These are phyloP conservation scores for Penicillium silybi DNA, from an alignment of 495 filamentous ascomycete genomes.

Conservation along the genomic window DNA sequence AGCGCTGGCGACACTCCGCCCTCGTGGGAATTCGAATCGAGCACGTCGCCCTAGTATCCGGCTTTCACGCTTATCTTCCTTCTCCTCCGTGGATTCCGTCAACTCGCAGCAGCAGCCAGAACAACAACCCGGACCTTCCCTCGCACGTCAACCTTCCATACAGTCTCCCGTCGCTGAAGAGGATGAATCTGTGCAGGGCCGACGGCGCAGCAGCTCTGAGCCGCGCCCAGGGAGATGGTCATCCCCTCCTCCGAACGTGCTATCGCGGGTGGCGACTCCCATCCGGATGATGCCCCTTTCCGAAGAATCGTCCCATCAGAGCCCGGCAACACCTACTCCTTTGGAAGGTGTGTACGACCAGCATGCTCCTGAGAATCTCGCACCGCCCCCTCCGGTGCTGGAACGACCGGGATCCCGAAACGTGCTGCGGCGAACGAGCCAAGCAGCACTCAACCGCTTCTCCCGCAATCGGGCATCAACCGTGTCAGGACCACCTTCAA, in stretches of 20 bases:
- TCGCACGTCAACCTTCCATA: slow-evolving; percentile 11
- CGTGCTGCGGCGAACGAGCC: slow-evolving; percentile 33
- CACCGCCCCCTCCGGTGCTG: slow-evolving; percentile 8
- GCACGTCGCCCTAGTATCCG: slow-evolving; percentile 41
- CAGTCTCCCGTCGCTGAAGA: slow-evolving; percentile 23
- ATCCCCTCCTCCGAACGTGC: slow-evolving; percentile 24
- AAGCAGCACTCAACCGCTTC: slow-evolving; percentile 31
- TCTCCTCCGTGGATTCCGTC: slow-evolving; percentile 15
- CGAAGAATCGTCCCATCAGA: slow-evolving; percentile 34
- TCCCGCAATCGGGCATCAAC: slow-evolving; percentile 36
- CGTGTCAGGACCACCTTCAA: slow-evolving; percentile 24
- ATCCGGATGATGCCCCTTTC: slow-evolving; percentile 34
- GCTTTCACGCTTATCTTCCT: slow-evolving; percentile 33
- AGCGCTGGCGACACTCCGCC: slow-evolving; percentile 7
- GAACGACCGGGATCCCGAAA: slow-evolving; percentile 18
- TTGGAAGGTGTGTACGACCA: not conserved
- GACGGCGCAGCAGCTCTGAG: slow-evolving; percentile 46
- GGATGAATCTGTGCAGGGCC: slow-evolving; percentile 30
- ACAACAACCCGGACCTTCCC: not conserved
- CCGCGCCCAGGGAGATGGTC: slow-evolving; percentile 41
- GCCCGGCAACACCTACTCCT: slow-evolving; percentile 8
- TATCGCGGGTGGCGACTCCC: slow-evolving; percentile 32
- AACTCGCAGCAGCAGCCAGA: slow-evolving; percentile 7
- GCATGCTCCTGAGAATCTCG: slow-evolving; percentile 1
- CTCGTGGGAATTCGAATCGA: slow-evolving; percentile 16